A percentile compares a stretch with the other conserved stretches of the same genome.
phyloP scores from a whole-genome alignment of 2,329 filamentous ascomycete species.

The Fusarium albosuccineum region DNA sequence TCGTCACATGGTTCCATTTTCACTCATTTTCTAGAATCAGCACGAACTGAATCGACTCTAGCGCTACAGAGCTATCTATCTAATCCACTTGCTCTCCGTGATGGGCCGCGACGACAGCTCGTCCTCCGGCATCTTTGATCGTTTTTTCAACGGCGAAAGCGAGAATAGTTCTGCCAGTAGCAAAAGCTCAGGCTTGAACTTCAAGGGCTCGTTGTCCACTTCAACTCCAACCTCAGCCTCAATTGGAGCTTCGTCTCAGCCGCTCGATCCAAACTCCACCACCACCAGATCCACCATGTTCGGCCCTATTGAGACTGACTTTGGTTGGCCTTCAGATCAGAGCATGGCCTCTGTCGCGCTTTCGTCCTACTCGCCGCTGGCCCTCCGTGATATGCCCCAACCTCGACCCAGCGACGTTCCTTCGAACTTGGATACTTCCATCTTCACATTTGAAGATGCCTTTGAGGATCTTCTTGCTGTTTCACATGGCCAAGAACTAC shows the following conservation, averaged over 20 bases:
- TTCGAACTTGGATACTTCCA: constrained; percentile 49
- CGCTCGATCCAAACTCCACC: not conserved
- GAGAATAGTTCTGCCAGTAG: constrained; percentile 52
- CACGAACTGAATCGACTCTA: constrained; percentile 26
- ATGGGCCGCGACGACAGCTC: constrained; percentile 40
- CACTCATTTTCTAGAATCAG: constrained; percentile 31
- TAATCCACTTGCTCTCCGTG: not conserved
- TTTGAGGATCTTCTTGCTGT: constrained; percentile 69
- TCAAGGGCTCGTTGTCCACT: constrained; percentile 32
- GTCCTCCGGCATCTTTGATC: constrained; percentile 22
- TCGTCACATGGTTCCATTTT: constrained; percentile 33
- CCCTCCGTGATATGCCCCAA: constrained; percentile 60
- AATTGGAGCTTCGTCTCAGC: constrained; percentile 21
- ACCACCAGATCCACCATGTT: constrained; percentile 36
- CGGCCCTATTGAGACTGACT: constrained; percentile 34
- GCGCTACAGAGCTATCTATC: constrained; percentile 8
- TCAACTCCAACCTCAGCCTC: constrained; percentile 31
- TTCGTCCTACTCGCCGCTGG: constrained; percentile 48
- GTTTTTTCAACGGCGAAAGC: constrained; percentile 48
- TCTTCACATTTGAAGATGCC: constrained; percentile 68
- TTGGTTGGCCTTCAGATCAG: constrained; percentile 29
- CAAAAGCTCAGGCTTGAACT: constrained; percentile 48
- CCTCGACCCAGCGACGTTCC: constrained; percentile 62
- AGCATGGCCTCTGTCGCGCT: constrained; percentile 44
- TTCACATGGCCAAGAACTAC: constrained; percentile 57